phyloP scores from a whole-genome alignment of 2,329 filamentous ascomycete species.

The Trichoderma atrobrunneum region DNA sequence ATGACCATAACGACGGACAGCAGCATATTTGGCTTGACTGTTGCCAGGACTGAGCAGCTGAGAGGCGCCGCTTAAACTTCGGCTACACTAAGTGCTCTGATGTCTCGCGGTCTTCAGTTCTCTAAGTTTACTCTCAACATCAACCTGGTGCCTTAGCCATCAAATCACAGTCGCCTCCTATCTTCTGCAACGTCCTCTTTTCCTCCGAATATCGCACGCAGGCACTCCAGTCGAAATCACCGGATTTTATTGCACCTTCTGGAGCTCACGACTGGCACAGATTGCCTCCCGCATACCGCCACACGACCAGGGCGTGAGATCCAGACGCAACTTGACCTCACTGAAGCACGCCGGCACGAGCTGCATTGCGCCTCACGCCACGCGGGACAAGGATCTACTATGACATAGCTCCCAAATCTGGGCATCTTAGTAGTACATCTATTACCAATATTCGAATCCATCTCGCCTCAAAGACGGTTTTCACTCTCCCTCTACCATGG shows the following conservation, averaged over 20 bases:
- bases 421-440: too few species aligned
- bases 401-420: not conserved
- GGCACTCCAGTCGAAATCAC: not conserved
- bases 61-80: conserved; percentile 16
- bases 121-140: conserved; percentile 11
- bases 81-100: not conserved
- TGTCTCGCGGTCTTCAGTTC: conserved; percentile 1
- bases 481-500: conserved; percentile 29
- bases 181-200: not conserved
- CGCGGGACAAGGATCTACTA: not conserved
- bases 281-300: not conserved
- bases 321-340: not conserved
- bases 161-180: not conserved
- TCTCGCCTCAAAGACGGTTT: not conserved
- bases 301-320: not conserved
- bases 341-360: not conserved
- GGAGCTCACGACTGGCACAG: too few species aligned
- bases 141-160: not conserved
- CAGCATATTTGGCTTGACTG: not conserved
- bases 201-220: not conserved
- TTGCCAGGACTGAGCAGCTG: not conserved
- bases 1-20: not conserved
- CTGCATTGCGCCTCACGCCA: not conserved
- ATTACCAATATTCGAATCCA: not conserved
- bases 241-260: not conserved